Evolutionary conservation across 164 flowering plant genomes (phyloP), one percentile per base, ranked within the genome.

Genomic region (Dillenia turbinata): DNA sequence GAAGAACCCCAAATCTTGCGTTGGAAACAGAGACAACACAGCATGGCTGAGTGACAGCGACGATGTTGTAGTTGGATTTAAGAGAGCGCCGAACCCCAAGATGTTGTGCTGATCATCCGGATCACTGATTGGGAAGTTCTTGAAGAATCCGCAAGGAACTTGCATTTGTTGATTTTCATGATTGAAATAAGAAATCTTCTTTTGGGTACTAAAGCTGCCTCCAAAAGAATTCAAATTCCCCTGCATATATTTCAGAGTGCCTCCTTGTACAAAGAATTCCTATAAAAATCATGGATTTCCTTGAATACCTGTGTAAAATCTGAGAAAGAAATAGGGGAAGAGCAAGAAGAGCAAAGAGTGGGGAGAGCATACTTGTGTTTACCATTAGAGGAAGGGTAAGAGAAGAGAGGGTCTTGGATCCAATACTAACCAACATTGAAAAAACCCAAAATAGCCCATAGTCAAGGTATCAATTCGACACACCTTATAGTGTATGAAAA

Each of bases 91-190:
- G n/a, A n/a, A n/a, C n/a, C n/a, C n/a, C n/a, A n/a, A n/a, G n/a
- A n/a, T n/a, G n/a, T n/a, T n/a, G n/a, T n/a, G n/a, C n/a, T n/a
- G n/a, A n/a, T 69, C 57, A 86, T 96, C 95, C 52, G 81, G 62
- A 62, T 77, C 47, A 63, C 75, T 73, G 22, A 89, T 66, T 0
- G 90, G 92, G 60, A 89, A 86, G 17, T 73, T 69, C 67, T 78
- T 86, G 57, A 87, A 74, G 73, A 94, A 89, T 54, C 97, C 98
- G 69, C 98, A 90, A 13, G 97, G 96, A 53, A 94, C 65, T 58
- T 74, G 73, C 12, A 55, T 44, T 2, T 46, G 59, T 65, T 70
- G 72, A 50, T 80, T 72, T 2, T 24, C 45, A 63, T 70, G 81
- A 78, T 81, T 64, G 61, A 82, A 90, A 71, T 77, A 85, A 44